These are phyloP conservation scores for Sinapis alba DNA, from an alignment of 441 rosid genomes.

Conservation along the genomic window DNA sequence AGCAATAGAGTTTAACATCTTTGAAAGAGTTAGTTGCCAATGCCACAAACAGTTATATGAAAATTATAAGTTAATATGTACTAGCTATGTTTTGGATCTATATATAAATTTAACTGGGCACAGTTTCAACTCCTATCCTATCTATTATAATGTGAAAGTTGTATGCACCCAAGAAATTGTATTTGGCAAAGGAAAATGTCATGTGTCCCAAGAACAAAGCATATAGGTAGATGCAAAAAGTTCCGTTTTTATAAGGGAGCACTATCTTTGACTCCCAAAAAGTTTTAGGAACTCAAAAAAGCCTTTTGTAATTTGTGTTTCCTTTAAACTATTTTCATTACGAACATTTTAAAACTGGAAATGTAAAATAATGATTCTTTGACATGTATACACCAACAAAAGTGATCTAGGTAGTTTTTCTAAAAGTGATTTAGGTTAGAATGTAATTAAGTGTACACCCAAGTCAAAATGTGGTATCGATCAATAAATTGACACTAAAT, in stretches of 20 bases:
- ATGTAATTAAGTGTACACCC: conserved; percentile 14
- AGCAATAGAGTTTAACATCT: background rate
- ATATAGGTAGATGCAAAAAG: conserved; percentile 41
- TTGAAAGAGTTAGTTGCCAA: conserved; percentile 20
- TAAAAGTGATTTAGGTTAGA: conserved; percentile 8
- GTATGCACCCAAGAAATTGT: conserved; percentile 32
- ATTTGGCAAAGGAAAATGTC: conserved; percentile 38
- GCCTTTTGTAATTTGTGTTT: conserved; percentile 28
- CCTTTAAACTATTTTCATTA: conserved; percentile 6
- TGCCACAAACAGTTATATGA: conserved; percentile 1
- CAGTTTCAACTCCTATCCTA: conserved; percentile 43
- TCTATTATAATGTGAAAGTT: conserved; percentile 15
- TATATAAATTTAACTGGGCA: background rate
- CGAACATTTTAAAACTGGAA: background rate
- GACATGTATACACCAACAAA: conserved; percentile 6
- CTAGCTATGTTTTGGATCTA: conserved; percentile 20
- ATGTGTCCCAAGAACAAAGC: conserved; percentile 41
- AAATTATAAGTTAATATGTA: background rate
- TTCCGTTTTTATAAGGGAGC: conserved; percentile 24
- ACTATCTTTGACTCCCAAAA: conserved; percentile 42
- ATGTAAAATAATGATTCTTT: background rate
- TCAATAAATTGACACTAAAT: conserved; percentile 13
- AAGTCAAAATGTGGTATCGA: conserved; percentile 25
- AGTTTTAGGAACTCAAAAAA: conserved; percentile 46
- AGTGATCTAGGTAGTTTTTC: background rate